Conservation (phyloP, 306 rosid species). For the Lathyrus oleraceus region DNA sequence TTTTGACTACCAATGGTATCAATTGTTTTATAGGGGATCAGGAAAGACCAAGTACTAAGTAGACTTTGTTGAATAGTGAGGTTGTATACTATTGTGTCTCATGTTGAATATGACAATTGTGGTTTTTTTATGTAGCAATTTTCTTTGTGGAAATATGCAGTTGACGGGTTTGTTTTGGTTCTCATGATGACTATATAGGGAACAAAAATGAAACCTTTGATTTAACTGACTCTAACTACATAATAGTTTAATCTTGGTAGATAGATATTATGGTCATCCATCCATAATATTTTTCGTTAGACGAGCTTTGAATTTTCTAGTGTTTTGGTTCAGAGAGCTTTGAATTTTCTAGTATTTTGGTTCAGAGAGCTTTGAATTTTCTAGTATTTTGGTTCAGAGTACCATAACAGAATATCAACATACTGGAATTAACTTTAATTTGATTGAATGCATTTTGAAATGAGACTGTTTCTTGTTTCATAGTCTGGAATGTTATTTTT, state of each 20-base stretch:
- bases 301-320: not conserved
- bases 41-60: not conserved
- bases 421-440: not conserved
- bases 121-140: constrained; percentile 1
- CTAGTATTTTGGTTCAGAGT: not conserved
- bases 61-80: not conserved
- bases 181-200: not conserved
- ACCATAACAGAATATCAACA: not conserved
- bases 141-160: constrained; percentile 3
- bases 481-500: not conserved
- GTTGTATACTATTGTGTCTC: not conserved
- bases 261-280: not conserved
- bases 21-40: not conserved
- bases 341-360: not conserved
- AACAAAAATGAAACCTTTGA: not conserved
- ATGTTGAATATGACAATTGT: not conserved
- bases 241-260: not conserved
- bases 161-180: constrained; percentile 15
- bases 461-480: not conserved
- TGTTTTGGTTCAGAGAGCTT: not conserved
- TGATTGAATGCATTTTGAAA: constrained; percentile 9
- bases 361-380: constrained; percentile 1
- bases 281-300: not conserved
- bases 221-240: not conserved
- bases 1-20: not conserved